phyloP scores from a whole-genome alignment of 176 grass and related monocot species.

The Triticum urartu region DNA sequence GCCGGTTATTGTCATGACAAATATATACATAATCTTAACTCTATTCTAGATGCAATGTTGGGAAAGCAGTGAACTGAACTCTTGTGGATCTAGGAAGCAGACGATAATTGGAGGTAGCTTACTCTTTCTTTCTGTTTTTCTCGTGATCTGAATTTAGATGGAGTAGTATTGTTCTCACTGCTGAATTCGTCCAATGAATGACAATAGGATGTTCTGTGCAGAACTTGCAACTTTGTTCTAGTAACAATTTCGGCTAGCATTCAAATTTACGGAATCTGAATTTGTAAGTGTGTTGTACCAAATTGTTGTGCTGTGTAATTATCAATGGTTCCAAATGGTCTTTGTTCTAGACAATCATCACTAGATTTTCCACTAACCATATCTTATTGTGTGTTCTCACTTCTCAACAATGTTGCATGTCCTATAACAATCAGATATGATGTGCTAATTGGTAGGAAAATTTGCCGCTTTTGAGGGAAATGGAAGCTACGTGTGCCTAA shows the following conservation, averaged over 20 bases:
- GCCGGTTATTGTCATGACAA: slow-evolving; percentile 43
- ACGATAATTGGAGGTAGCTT: slow-evolving; percentile 17
- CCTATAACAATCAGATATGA: not conserved
- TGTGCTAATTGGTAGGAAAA: not conserved
- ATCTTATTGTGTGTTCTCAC: not conserved
- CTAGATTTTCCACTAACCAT: not conserved
- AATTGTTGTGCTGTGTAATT: not conserved
- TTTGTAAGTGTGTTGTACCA: not conserved
- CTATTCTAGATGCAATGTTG: slow-evolving; percentile 68
- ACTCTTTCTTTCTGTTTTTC: slow-evolving; percentile 3
- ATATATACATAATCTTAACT: slow-evolving; percentile 32
- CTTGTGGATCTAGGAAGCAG: not conserved
- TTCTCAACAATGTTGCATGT: not conserved
- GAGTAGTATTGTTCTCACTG: not conserved
- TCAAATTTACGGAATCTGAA: not conserved
- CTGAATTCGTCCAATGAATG: not conserved
- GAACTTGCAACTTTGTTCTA: not conserved
- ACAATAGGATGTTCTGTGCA: not conserved
- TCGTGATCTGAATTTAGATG: not conserved
- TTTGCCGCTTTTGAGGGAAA: not conserved
- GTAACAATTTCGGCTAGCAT: not conserved
- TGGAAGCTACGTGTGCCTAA: not conserved
- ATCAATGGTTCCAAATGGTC: not conserved
- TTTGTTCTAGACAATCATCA: slow-evolving; percentile 8
- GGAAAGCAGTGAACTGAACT: slow-evolving; percentile 32